Evolutionary conservation across 1,284 basidiomycete species (phyloP), one percentile per base, ranked within the genome.

Genomic region (Naganishia liquefaciens): DNA sequence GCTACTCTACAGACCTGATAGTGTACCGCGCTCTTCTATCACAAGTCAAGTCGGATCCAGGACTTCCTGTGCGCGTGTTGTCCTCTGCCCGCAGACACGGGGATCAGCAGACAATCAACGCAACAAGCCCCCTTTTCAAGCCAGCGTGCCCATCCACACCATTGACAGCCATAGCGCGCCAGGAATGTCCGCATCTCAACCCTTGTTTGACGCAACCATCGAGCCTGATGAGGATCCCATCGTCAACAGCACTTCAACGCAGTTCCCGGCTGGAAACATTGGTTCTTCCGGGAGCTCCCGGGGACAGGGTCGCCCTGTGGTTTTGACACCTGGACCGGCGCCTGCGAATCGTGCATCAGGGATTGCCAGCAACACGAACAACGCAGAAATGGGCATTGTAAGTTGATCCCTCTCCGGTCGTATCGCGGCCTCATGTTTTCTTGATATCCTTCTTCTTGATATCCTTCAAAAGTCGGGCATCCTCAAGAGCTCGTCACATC

Each of bases 401-500:
- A 71, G 76, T 73, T 13, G 11, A 19, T 28, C 65, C 25, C 21
- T n/a, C 2, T 9, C 27, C 2, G 6, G 11, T n/a, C n/a, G n/a
- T n/a, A n/a, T n/a, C n/a, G 40, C 33, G 39, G 28, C 46, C 19
- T 6, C 28, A 28, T 46, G 44, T 15, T 40, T 27, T 19, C 51
- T n/a, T 28, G 25, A 27, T 46, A 23, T 10, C 27, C 17, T 17
- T 27, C 40, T 13, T 49, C 3, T 51, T 30, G 25, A 33, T n/a
- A n/a, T 4, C 27, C 50, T 47, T 9, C 43, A n/a, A 23, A 60
- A 78, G 77, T 66, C 75, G 9, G 77, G 76, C 1, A 78, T 77
- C 49, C 68, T 75, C 37, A 73, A 70, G 54, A 75, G 89, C 85
- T 92, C 89, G 61, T 86, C 89, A 1, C 93, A 95, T 76, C 93